phyloP scores from a whole-genome alignment of 495 filamentous ascomycete species.

The Hyaloscypha finlandica region DNA sequence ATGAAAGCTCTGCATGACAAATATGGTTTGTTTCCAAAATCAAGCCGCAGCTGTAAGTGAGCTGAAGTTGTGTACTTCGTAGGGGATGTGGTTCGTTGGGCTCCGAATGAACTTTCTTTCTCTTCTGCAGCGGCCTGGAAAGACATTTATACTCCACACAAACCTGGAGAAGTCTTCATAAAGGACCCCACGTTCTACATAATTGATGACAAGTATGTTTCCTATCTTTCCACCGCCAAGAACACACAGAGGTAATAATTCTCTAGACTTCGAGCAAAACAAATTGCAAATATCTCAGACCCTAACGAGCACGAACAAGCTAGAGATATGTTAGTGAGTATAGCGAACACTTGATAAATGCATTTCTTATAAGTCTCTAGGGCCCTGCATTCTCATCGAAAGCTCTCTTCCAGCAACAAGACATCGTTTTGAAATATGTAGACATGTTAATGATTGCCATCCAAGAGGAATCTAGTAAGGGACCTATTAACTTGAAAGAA shows the following conservation, averaged over 20 bases:
- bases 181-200: slow-evolving; percentile 1
- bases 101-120: slow-evolving; percentile 17
- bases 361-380: background rate
- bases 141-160: slow-evolving; percentile 7
- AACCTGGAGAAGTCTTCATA: background rate
- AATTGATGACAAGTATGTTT: slow-evolving; percentile 8
- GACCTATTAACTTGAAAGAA: slow-evolving; percentile 49
- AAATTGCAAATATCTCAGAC: background rate
- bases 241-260: no score
- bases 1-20: slow-evolving; percentile 40
- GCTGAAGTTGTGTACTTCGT: slow-evolving; percentile 51
- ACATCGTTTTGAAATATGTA: slow-evolving; percentile 44
- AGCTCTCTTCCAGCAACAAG: slow-evolving; percentile 47
- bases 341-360: no score
- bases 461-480: slow-evolving; percentile 16
- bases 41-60: slow-evolving; percentile 47
- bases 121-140: slow-evolving; percentile 9
- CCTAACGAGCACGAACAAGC: slow-evolving; percentile 38
- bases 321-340: slow-evolving; percentile 44
- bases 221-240: no score
- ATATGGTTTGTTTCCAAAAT: slow-evolving; percentile 56
- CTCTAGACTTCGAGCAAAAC: background rate
- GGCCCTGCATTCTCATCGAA: slow-evolving; percentile 56
- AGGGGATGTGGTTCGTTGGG: slow-evolving; percentile 39
- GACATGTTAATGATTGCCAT: slow-evolving; percentile 47